A percentile compares a stretch with the other conserved stretches of the same genome.
phyloP scores from a whole-genome alignment of 768 basidiomycete genomes.

The Mycena indigotica region DNA sequence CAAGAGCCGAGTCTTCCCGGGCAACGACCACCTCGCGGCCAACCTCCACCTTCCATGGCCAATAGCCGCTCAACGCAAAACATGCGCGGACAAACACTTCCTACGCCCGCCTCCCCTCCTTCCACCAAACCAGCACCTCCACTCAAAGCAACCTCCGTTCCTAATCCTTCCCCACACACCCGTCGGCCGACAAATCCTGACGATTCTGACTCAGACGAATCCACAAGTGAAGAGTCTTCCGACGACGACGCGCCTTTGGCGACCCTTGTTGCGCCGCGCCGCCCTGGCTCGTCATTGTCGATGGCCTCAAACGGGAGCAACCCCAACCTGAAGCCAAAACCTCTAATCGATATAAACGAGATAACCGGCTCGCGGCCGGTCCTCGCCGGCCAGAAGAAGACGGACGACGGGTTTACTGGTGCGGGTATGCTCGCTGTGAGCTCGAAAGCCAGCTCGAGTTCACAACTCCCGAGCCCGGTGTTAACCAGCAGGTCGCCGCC shows the following conservation, averaged over 20 bases:
- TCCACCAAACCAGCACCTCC: not conserved
- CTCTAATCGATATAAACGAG: constrained; percentile 54
- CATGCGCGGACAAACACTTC: not conserved
- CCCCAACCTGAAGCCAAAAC: constrained; percentile 34
- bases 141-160: not conserved
- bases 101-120: not conserved
- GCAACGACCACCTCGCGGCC: not conserved
- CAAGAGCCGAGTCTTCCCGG: not conserved
- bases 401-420: constrained; percentile 40
- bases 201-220: constrained; percentile 29
- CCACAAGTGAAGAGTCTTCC: constrained; percentile 32
- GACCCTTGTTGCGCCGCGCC: constrained; percentile 57
- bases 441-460: not conserved
- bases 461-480: constrained; percentile 2
- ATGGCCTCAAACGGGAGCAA: constrained; percentile 27
- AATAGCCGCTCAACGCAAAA: not conserved
- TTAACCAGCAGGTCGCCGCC: constrained; percentile 23
- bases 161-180: not conserved
- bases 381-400: constrained; percentile 15
- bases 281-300: constrained; percentile 67
- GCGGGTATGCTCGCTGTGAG: constrained; percentile 31
- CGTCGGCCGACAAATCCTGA: not conserved
- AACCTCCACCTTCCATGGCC: no score
- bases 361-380: constrained; percentile 31
- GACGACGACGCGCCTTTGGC: constrained; percentile 70